phyloP scores from a whole-genome alignment of 495 filamentous ascomycete species.

The Trichoderma virens region DNA sequence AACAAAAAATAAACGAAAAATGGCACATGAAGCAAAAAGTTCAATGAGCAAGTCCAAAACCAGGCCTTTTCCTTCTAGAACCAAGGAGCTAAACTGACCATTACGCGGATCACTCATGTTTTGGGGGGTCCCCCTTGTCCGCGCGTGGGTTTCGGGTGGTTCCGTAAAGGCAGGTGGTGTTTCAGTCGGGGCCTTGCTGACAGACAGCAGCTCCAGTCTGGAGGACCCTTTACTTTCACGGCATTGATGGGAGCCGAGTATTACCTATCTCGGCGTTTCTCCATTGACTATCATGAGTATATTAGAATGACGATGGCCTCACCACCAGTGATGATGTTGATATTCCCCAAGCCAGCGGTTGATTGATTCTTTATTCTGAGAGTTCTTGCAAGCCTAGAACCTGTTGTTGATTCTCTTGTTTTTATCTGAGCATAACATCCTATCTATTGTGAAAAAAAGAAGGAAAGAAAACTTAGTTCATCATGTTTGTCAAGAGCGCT shows the following conservation, averaged over 20 bases:
- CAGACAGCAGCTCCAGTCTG: not conserved
- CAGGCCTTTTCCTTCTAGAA: too few relatives aligned
- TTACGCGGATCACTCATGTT: too few relatives aligned
- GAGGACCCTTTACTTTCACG: not conserved
- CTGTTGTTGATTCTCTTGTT: too few relatives aligned
- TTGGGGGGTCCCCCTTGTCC: not conserved
- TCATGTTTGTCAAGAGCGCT: conserved; percentile 1
- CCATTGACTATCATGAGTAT: not conserved
- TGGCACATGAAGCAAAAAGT: too few relatives aligned
- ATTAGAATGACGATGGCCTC: not conserved
- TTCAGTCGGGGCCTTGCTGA: not conserved
- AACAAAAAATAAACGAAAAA: too few relatives aligned
- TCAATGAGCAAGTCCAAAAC: too few relatives aligned
- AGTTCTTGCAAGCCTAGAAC: not conserved
- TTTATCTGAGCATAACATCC: too few relatives aligned
- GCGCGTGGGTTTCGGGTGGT: conserved; percentile 2
- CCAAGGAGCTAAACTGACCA: too few relatives aligned
- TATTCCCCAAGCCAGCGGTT: not conserved
- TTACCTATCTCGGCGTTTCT: not conserved
- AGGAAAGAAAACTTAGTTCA: too few relatives aligned
- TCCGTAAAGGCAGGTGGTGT: conserved; percentile 6
- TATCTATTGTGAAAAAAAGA: too few relatives aligned
- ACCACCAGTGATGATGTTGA: not conserved
- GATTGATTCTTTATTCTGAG: not conserved
- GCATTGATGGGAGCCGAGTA: not conserved